Base-by-base conservation (phyloP, 768 basidiomycete genomes). In the Termitomyces sp. region DNA sequence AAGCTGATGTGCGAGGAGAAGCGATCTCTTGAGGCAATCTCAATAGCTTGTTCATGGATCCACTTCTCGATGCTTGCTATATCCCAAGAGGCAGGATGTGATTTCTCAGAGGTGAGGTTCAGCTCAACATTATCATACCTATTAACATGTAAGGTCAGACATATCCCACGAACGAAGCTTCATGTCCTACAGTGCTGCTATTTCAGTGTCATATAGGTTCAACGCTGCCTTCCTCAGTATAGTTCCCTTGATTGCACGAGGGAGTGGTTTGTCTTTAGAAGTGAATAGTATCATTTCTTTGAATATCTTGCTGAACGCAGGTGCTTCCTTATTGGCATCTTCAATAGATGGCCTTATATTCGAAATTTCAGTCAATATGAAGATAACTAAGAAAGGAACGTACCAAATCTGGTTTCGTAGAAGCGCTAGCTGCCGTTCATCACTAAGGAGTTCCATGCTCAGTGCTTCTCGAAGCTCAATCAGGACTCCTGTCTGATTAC, bases 161-260 rank as follows among this genome's bases (percentile, higher is more conserved):
- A 44, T 13, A 40, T 40, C 7, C 42, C n/a, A n/a, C n/a, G 8
- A n/a, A 44, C n/a, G n/a, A 8, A 44, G 7, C 0, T 18, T 18
- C 4, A 44, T 46, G 9, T 54, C 69, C 40, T 69, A 82, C 72
- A 80, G 39, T 4, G 67, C 69, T 6, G 77, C 67, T 8, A 82
- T 80, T 63, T 81, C 80, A 0, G 68, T 32, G 4, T 71, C 73
- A 53, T 84, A 83, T 11, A 70, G 12, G 2, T 59, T 65, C 53
- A 81, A 56, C 0, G 78, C 72, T 2, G 73, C 76, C 55, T 77
- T 78, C 54, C 77, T 75, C 42, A 71, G 68, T 6, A 81, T 73
- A 0, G 82, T 79, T 4, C 78, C 79, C 65, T 84, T 85, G 0
- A 69, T 75, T 0, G 79, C 70, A 22, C 76, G 76, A 15, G 75